These are phyloP conservation scores for Colletotrichum noveboracense DNA, from an alignment of 2,329 filamentous ascomycete species.

Conservation along the genomic window DNA sequence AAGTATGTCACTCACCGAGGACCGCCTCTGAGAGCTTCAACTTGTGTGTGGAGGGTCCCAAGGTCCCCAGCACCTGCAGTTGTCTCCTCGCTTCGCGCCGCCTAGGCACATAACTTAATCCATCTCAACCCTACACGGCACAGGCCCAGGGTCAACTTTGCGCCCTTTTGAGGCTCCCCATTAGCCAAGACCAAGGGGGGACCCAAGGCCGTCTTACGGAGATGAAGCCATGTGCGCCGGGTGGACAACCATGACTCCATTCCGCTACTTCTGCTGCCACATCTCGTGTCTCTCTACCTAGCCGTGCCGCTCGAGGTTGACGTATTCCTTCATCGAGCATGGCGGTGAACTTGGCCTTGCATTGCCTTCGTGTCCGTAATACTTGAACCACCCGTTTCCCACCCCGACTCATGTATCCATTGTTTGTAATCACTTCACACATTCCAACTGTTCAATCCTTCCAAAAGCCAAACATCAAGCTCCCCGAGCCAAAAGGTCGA, in stretches of 20 bases:
- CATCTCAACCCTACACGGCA: conserved; percentile 5
- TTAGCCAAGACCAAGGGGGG: conserved; percentile 2
- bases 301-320: conserved; percentile 20
- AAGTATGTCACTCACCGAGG: conserved; percentile 18
- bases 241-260: conserved; percentile 15
- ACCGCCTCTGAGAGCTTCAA: conserved; percentile 3
- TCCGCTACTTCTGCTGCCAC: neutral
- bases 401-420: neutral
- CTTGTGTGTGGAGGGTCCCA: neutral
- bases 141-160: neutral
- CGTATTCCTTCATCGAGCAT: conserved; percentile 4
- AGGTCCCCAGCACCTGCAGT: conserved; percentile 8
- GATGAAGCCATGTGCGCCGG: conserved; percentile 18
- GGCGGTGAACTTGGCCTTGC: conserved; percentile 21
- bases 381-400: conserved; percentile 19
- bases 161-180: conserved; percentile 18
- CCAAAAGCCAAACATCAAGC: neutral
- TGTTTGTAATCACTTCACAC: conserved; percentile 9
- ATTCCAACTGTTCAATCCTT: neutral
- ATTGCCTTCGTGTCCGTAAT: conserved; percentile 8
- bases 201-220: conserved; percentile 14
- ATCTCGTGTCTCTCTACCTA: conserved; percentile 11
- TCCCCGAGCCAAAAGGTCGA: neutral
- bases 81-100: conserved; percentile 18
- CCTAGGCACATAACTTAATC: conserved; percentile 10